Base-by-base conservation (phyloP, 2,329 filamentous ascomycete species). In the Colletotrichum spaethianum region DNA sequence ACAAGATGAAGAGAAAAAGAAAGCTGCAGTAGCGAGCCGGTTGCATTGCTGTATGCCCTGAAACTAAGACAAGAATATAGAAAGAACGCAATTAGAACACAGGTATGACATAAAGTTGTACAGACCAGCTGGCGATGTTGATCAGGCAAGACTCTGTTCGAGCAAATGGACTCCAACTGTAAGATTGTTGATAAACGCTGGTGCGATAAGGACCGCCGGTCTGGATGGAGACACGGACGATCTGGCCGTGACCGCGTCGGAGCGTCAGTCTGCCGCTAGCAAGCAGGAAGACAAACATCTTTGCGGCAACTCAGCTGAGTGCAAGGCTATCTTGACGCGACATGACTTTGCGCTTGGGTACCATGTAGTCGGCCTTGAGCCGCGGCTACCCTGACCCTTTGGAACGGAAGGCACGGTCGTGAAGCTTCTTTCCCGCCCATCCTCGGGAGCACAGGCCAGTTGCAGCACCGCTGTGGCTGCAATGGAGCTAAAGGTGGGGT, bases 391-490 rank as follows among this genome's bases (percentile, higher is more conserved):
- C n/a, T 26, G 23, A 11, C n/a, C 23, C 23, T 42, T 11, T 28
- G 12, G 23, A 26, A 23, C 5, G 50, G 50, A 31, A 56, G 53
- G 33, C 16, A 40, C 31, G 4, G 31, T 31, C 20, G 9, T 20
- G 26, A 53, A 55, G 28, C 50, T 56, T 20, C 50, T 33, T 53
- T 52, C 8, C 52, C 18, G 11, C 36, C 26, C 53, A 14, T 23
- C 33, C 28, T 42, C 38, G 28, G 36, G 16, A 67, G 46, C 64
- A 61, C 50, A 56, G 50, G 28, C 46, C 31, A 63, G 59, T 48
- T 46, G 59, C 31, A 52, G 40, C 48, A 16, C 23, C 14, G 23
- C 23, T 46, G 50, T 31, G 50, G 26, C 50, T 20, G 28, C 28
- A 50, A 36, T 26, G 59, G 59, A 48, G 18, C 42, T 36, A 5